Base-by-base conservation (phyloP, 2,329 filamentous ascomycete genomes). In the Madurella fahalii region DNA sequence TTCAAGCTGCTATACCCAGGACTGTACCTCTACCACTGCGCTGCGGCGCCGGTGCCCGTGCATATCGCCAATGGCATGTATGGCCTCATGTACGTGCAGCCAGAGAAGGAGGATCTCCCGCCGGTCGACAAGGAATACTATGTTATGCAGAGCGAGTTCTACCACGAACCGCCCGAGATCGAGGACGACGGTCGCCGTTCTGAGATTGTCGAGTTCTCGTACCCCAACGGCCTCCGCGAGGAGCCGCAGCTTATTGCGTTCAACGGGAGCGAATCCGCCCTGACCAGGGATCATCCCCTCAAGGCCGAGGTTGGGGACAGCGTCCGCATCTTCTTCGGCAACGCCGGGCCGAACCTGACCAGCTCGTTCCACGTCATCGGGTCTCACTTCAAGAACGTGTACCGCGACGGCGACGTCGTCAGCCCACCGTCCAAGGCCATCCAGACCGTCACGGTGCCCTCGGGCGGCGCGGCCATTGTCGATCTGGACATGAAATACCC, bases 1-100 rank as follows among this genome's bases (percentile, higher is more conserved):
- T 56, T 56, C 53, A 51, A 52, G n/a, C 53, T 56, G 0, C 53
- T 56, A 13, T 9, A n/a, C 32, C 53, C 53, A 1, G 53, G 53
- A 8, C 18, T 56, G 2, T 56, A 25, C 32, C 4, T 56, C 11
- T 56, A 56, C 49, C 53, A 56, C 44, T 56, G 53, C 49, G 53
- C 53, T 1, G 53, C 53, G 1, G 53, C 53, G 1, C 53, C 53
- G 5, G 53, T 56, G 20, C 53, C 53, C 15, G 53, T 56, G 32
- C 53, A 56, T 20, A 56, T 56, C 30, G 53, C 53, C 49, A 56
- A 56, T 45, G 53, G 53, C 39, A 56, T 56, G 53, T 56, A 56
- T 45, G 53, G 53, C 15, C 44, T 56, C 9, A 52, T 56, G 4
- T 56, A 52, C 53, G 53, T 56, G 39, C 48, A 56, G 53, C 53